Evolutionary conservation across 129 eudicot species (phyloP), one percentile per base, ranked within the genome.

Genomic region (Centrapalus pauciflorus): DNA sequence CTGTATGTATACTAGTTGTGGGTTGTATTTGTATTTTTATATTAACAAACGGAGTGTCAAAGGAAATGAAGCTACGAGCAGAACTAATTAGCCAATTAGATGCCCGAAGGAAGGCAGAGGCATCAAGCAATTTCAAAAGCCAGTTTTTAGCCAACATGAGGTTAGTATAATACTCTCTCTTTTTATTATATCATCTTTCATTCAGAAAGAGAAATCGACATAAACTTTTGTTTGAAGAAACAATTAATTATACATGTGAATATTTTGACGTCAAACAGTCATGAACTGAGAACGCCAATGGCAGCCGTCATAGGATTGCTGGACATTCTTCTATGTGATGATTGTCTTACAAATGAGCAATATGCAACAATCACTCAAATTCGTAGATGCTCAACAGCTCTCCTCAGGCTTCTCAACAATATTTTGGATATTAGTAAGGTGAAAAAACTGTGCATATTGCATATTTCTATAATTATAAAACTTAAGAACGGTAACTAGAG

Each of bases 111-210:
- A 90, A 85, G 13, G 98, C 98, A 3, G 98, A 93, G 81, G 98
- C 98, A 55, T 93, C 98, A n/a, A 93, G 89, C 88, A 93, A 93
- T 74, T 93, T 79, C 72, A 93, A 93, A 73, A 93, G 92, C 75
- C 98, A 93, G 88, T 93, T 93, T 74, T 59, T 93, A 50, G 98
- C 98, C 55, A 93, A 93, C 83, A 93, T 88, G 98, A 93, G 98
- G 98, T 85, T 70, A 76, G 78, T 67, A 54, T 46, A 29, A 55
- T 7, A 30, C n/a, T 55, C 7, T 48, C 13, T 50, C 27, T 56
- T 66, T 64, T 29, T 24, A 28, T 46, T 71, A 20, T 43, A 7
- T 46, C 25, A n/a, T 9, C 19, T 50, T 13, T 52, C 26, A 51
- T 37, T 11, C 46, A 20, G 7, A 38, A 65, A 52, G 61, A 51